Evolutionary conservation across 805 yeast species (phyloP).

Genomic region (Starmerella apis): DNA sequence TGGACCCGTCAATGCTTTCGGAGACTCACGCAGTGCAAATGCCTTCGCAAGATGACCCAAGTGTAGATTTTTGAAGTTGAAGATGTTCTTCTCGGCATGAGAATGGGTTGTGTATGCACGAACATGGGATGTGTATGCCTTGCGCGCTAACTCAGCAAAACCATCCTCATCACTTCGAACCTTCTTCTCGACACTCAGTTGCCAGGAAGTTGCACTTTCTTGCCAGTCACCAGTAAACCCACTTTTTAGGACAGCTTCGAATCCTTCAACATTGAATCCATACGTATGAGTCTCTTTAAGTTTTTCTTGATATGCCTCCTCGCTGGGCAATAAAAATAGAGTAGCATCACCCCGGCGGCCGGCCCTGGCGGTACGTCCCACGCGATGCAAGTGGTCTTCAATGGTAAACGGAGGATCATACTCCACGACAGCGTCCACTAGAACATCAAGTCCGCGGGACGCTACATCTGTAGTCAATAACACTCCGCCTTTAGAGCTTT

Average conservation of each 20-base stretch:
- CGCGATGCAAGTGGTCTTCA: constrained; percentile 92
- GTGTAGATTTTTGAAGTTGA: constrained; percentile 75
- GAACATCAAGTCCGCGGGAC: constrained; percentile 89
- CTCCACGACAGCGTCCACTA: constrained; percentile 76
- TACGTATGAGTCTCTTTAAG: constrained; percentile 48
- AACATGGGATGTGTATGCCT: constrained; percentile 78
- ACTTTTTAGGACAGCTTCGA: constrained; percentile 30
- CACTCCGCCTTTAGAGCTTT: constrained; percentile 40
- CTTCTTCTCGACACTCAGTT: constrained; percentile 80
- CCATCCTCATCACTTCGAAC: constrained; percentile 49
- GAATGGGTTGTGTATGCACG: constrained; percentile 96
- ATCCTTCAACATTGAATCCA: constrained; percentile 43
- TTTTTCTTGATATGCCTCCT: constrained; percentile 55
- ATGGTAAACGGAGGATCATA: constrained; percentile 90
- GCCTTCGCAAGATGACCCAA: constrained; percentile 93
- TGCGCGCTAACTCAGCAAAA: constrained; percentile 56
- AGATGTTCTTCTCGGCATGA: constrained; percentile 62
- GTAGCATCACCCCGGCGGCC: constrained; percentile 73
- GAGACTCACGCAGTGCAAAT: constrained; percentile 90
- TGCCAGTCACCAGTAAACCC: constrained; percentile 59
- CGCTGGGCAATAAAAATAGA: constrained; percentile 81
- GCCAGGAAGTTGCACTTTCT: constrained; percentile 92
- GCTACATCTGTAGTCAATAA: constrained; percentile 96
- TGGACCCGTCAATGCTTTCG: constrained; percentile 41
- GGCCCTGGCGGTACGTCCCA: constrained; percentile 98